phyloP scores from a whole-genome alignment of 169 alveolate genomes.

The Plasmodium reichenowi region DNA sequence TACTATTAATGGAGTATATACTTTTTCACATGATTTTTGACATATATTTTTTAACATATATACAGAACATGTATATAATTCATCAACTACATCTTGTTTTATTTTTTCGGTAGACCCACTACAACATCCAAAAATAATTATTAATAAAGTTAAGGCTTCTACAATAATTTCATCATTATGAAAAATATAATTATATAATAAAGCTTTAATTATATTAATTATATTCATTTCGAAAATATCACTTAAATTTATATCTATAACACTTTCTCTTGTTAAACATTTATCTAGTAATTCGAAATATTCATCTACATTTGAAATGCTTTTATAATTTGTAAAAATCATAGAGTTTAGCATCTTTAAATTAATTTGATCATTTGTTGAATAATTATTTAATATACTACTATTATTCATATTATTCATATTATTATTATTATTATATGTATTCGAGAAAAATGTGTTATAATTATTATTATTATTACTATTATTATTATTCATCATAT shows the following conservation, averaged over 20 bases:
- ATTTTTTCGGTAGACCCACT: constrained; percentile 54
- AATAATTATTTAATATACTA: constrained; percentile 24
- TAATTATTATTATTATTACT: neutral
- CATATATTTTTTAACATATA: constrained; percentile 69
- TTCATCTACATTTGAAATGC: constrained; percentile 73
- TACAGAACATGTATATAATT: constrained; percentile 67
- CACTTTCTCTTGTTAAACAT: constrained; percentile 67
- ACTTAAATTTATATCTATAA: constrained; percentile 68
- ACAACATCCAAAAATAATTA: constrained; percentile 73
- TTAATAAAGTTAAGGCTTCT: constrained; percentile 68
- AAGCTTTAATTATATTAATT: constrained; percentile 32
- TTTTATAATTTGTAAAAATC: constrained; percentile 67
- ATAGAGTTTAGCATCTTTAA: constrained; percentile 58
- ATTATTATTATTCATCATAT: neutral
- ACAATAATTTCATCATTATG: constrained; percentile 76
- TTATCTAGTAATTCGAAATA: constrained; percentile 71
- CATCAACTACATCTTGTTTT: constrained; percentile 74
- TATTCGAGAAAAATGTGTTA: constrained; percentile 17
- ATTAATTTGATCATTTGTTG: constrained; percentile 47
- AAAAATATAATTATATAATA: constrained; percentile 64
- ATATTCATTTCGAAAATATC: constrained; percentile 76
- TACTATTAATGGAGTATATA: constrained; percentile 47
- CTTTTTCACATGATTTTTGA: constrained; percentile 66
- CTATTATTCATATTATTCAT: constrained; percentile 19
- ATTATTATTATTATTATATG: constrained; percentile 20